Conservation (phyloP, 2,329 filamentous ascomycete species). For the Colletotrichum sp. region DNA sequence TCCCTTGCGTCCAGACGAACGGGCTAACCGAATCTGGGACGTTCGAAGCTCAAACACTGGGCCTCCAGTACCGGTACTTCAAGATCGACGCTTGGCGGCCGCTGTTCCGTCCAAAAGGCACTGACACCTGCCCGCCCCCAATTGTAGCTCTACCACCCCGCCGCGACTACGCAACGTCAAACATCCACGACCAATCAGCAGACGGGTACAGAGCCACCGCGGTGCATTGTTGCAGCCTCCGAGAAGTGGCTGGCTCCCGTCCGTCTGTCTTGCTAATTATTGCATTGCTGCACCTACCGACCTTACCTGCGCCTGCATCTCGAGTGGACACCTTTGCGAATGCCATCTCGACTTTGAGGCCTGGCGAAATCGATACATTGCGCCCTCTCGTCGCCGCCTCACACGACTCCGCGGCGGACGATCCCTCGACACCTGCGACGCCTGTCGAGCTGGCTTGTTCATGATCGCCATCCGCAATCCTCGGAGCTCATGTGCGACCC, state of each 20-base stretch:
- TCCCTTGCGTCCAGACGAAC: background rate
- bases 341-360: background rate
- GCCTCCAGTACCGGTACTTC: slow-evolving; percentile 5
- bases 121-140: background rate
- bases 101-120: background rate
- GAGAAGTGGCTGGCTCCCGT: slow-evolving; percentile 9
- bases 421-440: background rate
- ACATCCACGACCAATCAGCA: slow-evolving; percentile 10
- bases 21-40: background rate
- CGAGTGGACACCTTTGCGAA: slow-evolving; percentile 12
- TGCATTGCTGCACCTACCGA: background rate
- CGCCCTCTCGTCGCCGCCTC: background rate
- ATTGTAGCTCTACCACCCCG: slow-evolving; percentile 20
- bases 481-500: slow-evolving; percentile 22
- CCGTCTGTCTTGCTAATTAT: background rate
- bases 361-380: background rate
- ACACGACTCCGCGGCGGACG: background rate
- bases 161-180: slow-evolving; percentile 14
- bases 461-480: slow-evolving; percentile 15
- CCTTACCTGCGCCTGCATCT: background rate
- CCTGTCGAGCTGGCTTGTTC: slow-evolving; percentile 11
- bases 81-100: slow-evolving; percentile 3
- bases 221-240: slow-evolving; percentile 9
- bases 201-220: background rate
- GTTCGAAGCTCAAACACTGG: background rate